These are phyloP conservation scores for Chrysosporium keratinophilum DNA, from an alignment of 2,329 filamentous ascomycete genomes.

Conservation along the genomic window DNA sequence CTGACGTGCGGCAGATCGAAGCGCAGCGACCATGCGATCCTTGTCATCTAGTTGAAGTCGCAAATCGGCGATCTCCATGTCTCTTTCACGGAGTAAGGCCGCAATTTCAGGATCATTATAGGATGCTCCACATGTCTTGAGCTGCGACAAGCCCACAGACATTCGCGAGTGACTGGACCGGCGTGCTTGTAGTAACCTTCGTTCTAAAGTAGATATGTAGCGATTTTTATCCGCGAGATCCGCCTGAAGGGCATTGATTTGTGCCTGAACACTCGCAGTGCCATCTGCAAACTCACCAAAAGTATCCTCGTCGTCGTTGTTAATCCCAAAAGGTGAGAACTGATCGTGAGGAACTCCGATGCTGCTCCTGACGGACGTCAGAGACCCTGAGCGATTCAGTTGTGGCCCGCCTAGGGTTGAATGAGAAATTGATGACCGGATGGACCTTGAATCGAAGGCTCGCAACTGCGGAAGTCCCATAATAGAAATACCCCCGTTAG, in stretches of 20 bases:
- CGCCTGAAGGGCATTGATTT: constrained; percentile 85
- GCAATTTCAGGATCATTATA: constrained; percentile 69
- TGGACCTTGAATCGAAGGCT: constrained; percentile 42
- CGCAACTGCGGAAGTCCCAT: constrained; percentile 28
- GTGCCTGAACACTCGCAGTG: constrained; percentile 67
- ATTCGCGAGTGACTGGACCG: constrained; percentile 81
- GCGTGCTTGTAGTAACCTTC: constrained; percentile 78
- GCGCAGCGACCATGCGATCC: constrained; percentile 79
- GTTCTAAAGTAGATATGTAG: constrained; percentile 89
- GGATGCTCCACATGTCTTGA: constrained; percentile 54
- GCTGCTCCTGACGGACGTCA: constrained; percentile 48
- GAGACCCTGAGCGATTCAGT: constrained; percentile 56
- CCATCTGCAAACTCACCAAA: constrained; percentile 78
- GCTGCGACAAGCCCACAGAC: constrained; percentile 58
- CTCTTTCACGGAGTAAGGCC: constrained; percentile 70
- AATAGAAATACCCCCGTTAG: constrained; percentile 54
- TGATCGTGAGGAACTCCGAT: constrained; percentile 25
- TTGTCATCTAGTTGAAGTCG: constrained; percentile 84
- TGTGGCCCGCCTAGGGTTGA: constrained; percentile 45
- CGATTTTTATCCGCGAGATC: constrained; percentile 94
- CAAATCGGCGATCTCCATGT: constrained; percentile 85
- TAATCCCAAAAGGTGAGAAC: constrained; percentile 28
- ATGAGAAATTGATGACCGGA: constrained; percentile 60
- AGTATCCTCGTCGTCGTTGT: constrained; percentile 60
- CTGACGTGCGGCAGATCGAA: constrained; percentile 75